phyloP scores from a whole-genome alignment of 192 early-diverging fungal species.

The Phlyctochytrium planicorne region DNA sequence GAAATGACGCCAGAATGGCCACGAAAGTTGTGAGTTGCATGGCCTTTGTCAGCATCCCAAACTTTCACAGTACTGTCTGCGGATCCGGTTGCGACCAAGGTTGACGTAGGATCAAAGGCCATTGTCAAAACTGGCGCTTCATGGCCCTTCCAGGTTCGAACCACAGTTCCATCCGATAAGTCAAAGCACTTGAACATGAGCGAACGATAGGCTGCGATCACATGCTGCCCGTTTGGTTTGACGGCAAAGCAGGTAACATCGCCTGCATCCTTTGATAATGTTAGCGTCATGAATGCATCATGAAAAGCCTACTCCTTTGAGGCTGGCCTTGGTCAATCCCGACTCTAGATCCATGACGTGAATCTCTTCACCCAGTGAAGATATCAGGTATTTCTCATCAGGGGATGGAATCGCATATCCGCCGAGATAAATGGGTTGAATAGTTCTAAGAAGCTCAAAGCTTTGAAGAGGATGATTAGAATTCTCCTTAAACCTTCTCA shows the following conservation, averaged over 20 bases:
- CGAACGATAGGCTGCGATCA: constrained; percentile 82
- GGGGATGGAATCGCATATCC: constrained; percentile 71
- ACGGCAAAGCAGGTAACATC: constrained; percentile 85
- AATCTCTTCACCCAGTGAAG: constrained; percentile 82
- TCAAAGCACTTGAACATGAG: constrained; percentile 80
- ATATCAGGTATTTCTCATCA: constrained; percentile 70
- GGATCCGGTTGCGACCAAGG: constrained; percentile 92
- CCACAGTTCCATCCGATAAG: constrained; percentile 53
- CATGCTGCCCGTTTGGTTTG: constrained; percentile 70
- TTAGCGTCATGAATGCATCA: not conserved
- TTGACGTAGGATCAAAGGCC: constrained; percentile 85
- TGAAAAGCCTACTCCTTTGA: not conserved
- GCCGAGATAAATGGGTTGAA: constrained; percentile 90
- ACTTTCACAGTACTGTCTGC: constrained; percentile 94
- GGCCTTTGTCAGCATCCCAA: constrained; percentile 92
- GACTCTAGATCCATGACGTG: constrained; percentile 68
- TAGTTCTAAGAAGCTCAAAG: constrained; percentile 43
- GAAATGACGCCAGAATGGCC: constrained; percentile 90
- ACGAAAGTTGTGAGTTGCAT: constrained; percentile 92
- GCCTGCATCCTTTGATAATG: constrained; percentile 67
- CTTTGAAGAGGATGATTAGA: no score
- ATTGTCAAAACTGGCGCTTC: constrained; percentile 92
- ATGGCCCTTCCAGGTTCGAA: constrained; percentile 81
- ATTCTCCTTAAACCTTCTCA: no score
- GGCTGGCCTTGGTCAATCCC: constrained; percentile 43